Conservation (phyloP, 164 flowering plant genomes). For the Tetracentron sinense region DNA sequence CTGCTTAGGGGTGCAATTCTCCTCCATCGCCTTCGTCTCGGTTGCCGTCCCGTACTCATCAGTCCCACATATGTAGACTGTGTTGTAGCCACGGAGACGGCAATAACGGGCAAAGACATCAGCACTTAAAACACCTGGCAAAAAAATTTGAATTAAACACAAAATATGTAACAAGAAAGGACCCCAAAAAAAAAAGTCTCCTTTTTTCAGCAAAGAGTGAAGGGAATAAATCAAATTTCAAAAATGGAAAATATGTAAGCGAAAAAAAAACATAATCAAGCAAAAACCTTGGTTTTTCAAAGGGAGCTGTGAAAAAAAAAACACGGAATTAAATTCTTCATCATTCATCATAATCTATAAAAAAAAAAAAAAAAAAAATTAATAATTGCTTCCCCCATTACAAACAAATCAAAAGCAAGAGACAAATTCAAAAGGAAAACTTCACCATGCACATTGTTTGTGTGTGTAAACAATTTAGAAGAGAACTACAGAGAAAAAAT, state of each 20-base stretch:
- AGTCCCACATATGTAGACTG: slow-evolving; percentile 63
- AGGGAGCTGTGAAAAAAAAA: no score
- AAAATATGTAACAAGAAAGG: not conserved
- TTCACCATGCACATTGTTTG: no score
- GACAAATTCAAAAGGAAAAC: not conserved
- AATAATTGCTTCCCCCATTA: no score
- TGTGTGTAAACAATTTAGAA: not conserved
- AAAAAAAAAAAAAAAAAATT: no score
- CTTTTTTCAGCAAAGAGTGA: not conserved
- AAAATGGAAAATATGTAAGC: not conserved
- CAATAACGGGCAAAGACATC: slow-evolving; percentile 81
- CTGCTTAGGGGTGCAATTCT: slow-evolving; percentile 62
- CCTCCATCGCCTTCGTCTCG: slow-evolving; percentile 77
- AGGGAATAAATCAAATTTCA: not conserved
- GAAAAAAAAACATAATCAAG: no score
- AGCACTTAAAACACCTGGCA: slow-evolving; percentile 66
- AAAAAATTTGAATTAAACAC: not conserved
- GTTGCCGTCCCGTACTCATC: slow-evolving; percentile 84
- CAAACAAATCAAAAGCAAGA: not conserved
- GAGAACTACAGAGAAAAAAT: not conserved
- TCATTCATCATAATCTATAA: no score
- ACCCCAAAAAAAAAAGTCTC: not conserved
- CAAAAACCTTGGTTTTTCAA: no score
- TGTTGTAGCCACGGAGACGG: slow-evolving; percentile 58
- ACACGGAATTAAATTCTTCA: no score